These are phyloP conservation scores for Lunularia cruciata DNA, from an alignment of 225 moss, liverwort and hornwort species.

Conservation along the genomic window DNA sequence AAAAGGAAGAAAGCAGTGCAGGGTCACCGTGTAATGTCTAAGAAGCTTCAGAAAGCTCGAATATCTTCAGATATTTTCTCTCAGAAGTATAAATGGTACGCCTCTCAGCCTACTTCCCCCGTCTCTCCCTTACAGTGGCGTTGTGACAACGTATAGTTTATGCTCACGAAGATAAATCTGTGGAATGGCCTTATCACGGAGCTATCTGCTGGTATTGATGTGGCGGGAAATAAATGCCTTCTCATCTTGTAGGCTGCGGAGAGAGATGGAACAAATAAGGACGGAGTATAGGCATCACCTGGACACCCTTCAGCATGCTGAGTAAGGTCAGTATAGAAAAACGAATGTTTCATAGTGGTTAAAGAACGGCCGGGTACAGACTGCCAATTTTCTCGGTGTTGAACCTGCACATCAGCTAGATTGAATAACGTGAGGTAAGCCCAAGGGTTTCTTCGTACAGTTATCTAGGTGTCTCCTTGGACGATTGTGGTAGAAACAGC, in stretches of 20 bases:
- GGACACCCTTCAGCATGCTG: background rate
- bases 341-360: too few relatives aligned
- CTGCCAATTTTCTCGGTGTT: too few relatives aligned
- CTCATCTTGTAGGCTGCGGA: background rate
- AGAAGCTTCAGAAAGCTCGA: conserved; percentile 74
- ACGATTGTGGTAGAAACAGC: too few relatives aligned
- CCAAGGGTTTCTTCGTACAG: too few relatives aligned
- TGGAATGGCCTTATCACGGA: too few relatives aligned
- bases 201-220: background rate
- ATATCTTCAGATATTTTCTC: conserved; percentile 13
- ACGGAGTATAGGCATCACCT: background rate
- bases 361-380: too few relatives aligned
- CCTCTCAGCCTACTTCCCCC: background rate
- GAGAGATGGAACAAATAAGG: background rate
- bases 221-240: background rate
- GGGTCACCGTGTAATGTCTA: conserved; percentile 58
- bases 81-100: conserved; percentile 29
- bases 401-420: too few relatives aligned
- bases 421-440: too few relatives aligned
- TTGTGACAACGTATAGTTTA: too few relatives aligned
- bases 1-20: conserved; percentile 61
- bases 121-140: too few relatives aligned
- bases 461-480: too few relatives aligned
- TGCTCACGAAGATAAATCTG: too few relatives aligned
- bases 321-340: background rate